phyloP scores from a whole-genome alignment of 139 green algal genomes.

The Chlorella sp. region DNA sequence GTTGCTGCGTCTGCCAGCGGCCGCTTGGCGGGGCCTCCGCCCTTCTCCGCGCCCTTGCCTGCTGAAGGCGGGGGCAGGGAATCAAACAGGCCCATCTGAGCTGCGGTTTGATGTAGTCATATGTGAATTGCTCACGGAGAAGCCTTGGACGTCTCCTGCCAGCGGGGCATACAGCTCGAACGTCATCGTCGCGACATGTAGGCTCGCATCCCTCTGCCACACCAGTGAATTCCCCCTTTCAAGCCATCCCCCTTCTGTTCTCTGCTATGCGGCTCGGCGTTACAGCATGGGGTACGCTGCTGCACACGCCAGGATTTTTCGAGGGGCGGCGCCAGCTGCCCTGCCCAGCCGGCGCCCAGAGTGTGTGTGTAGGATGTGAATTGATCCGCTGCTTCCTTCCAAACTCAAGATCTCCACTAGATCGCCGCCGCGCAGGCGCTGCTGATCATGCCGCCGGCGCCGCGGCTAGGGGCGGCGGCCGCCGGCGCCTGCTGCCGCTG shows the following conservation, averaged over 20 bases:
- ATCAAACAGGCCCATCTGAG: constrained; percentile 21
- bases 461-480: neutral
- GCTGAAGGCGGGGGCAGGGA: neutral
- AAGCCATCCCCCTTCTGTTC: neutral
- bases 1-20: neutral
- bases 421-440: neutral
- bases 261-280: neutral
- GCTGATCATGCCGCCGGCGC: neutral
- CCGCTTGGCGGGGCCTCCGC: neutral
- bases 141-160: no score
- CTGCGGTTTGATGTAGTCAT: neutral
- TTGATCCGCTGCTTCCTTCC: neutral
- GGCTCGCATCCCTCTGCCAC: no score
- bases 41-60: neutral
- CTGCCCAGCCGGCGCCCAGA: neutral
- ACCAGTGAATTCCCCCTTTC: neutral
- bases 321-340: neutral
- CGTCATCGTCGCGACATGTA: neutral
- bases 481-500: neutral
- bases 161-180: no score
- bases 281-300: neutral
- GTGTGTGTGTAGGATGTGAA: neutral
- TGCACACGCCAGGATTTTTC: neutral
- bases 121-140: neutral
- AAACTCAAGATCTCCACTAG: no score